phyloP scores from a whole-genome alignment of 495 filamentous ascomycete species.

The Thermothielavioides terrestris region DNA sequence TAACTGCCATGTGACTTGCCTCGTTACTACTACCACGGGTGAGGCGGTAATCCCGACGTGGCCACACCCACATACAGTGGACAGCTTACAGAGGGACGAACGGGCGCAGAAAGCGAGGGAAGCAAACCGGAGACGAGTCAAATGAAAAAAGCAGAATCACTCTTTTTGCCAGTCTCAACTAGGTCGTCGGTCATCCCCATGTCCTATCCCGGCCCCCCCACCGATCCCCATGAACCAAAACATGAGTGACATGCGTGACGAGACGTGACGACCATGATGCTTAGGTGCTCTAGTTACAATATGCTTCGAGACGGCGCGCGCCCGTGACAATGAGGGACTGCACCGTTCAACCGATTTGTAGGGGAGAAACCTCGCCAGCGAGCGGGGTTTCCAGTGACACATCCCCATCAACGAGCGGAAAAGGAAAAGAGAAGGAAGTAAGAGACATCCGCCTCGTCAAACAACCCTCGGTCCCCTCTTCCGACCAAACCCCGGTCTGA shows the following conservation, averaged over 20 bases:
- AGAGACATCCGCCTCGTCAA: too few relatives aligned
- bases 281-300: not conserved
- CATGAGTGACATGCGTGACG: not conserved
- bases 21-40: too few relatives aligned
- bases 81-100: too few relatives aligned
- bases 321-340: not conserved
- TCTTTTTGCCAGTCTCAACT: slow-evolving; percentile 4
- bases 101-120: not conserved
- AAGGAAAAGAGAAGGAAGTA: not conserved
- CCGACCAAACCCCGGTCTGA: too few relatives aligned
- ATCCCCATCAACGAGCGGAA: slow-evolving; percentile 3
- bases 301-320: not conserved
- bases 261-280: not conserved
- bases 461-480: too few relatives aligned
- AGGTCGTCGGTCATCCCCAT: not conserved
- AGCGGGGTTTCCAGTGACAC: not conserved
- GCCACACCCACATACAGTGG: too few relatives aligned
- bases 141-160: not conserved
- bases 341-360: too few relatives aligned
- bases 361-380: too few relatives aligned
- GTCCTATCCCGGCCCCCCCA: not conserved
- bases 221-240: not conserved
- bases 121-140: not conserved
- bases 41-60: too few relatives aligned
- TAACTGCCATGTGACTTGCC: too few relatives aligned